Conservation (phyloP, 164 flowering plant species). For the Sextonia rubra region DNA sequence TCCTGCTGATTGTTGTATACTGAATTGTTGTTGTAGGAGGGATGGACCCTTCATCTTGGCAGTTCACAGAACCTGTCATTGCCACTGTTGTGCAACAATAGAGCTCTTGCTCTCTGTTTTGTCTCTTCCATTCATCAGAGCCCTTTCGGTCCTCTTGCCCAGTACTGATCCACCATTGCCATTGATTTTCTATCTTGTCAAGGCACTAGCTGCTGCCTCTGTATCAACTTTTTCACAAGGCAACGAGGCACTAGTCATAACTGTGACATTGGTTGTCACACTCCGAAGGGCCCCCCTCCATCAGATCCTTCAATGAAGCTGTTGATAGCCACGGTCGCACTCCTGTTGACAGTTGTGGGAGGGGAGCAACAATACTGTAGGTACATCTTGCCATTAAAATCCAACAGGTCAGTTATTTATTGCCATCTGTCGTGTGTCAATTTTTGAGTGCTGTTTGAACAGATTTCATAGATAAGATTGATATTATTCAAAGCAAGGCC, state of each 20-base stretch:
- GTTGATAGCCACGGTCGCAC: not conserved
- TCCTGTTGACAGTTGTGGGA: not conserved
- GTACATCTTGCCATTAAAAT: not conserved
- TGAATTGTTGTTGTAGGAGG: not conserved
- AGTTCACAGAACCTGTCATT: too few species aligned
- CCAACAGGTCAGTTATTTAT: too few species aligned
- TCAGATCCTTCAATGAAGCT: slow-evolving; percentile 1
- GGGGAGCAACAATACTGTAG: slow-evolving; percentile 4
- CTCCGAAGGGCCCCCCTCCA: slow-evolving; percentile 12
- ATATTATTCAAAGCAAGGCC: too few species aligned
- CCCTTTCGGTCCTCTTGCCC: too few species aligned
- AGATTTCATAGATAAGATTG: too few species aligned
- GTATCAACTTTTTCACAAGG: slow-evolving; percentile 3
- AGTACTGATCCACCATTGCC: not conserved
- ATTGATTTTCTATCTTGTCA: slow-evolving; percentile 1
- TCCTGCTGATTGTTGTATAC: not conserved
- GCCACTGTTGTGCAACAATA: too few species aligned
- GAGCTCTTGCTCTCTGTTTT: too few species aligned
- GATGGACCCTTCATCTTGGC: too few species aligned
- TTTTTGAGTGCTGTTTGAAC: too few species aligned
- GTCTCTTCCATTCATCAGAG: too few species aligned
- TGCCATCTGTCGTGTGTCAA: too few species aligned
- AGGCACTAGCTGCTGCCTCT: not conserved
- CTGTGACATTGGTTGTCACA: slow-evolving; percentile 11
- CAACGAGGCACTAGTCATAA: not conserved